Conservation (phyloP, 2,329 filamentous ascomycete species). For the Talaromyces marneffei region DNA sequence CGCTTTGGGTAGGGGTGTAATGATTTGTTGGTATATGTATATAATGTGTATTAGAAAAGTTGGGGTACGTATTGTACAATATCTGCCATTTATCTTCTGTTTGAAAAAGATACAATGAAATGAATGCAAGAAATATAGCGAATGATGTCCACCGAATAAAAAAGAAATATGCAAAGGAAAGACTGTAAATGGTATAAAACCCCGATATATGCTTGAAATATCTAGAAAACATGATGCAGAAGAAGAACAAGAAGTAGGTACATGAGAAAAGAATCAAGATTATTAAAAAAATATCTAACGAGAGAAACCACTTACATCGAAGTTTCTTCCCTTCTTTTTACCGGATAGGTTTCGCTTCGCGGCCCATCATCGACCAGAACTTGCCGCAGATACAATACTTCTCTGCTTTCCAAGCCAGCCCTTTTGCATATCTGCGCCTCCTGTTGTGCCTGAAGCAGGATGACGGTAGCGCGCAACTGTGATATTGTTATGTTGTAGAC, state of each 20-base stretch:
- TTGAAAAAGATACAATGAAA: not conserved
- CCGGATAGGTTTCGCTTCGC: not conserved
- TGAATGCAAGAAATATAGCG: not conserved
- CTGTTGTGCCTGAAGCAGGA: conserved; percentile 20
- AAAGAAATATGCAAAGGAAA: conserved; percentile 1
- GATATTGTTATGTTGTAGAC: conserved; percentile 39
- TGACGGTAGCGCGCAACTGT: conserved; percentile 37
- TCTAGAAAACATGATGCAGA: not conserved
- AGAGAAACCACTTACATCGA: not conserved
- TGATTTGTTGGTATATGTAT: not conserved
- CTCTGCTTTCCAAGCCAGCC: conserved; percentile 44
- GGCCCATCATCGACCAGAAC: conserved; percentile 9
- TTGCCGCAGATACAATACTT: conserved; percentile 33
- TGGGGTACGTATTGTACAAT: not conserved
- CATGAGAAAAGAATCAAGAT: not conserved
- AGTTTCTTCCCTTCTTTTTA: not conserved
- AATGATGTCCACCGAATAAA: not conserved
- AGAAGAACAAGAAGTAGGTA: not conserved
- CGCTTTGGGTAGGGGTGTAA: not conserved
- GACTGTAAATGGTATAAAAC: conserved; percentile 7
- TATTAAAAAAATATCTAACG: not conserved
- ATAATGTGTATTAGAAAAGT: conserved; percentile 5
- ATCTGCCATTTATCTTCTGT: not conserved
- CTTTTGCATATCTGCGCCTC: conserved; percentile 33
- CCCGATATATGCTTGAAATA: not conserved